phyloP scores from a whole-genome alignment of 2,329 filamentous ascomycete species.

The Cladosporium velox region DNA sequence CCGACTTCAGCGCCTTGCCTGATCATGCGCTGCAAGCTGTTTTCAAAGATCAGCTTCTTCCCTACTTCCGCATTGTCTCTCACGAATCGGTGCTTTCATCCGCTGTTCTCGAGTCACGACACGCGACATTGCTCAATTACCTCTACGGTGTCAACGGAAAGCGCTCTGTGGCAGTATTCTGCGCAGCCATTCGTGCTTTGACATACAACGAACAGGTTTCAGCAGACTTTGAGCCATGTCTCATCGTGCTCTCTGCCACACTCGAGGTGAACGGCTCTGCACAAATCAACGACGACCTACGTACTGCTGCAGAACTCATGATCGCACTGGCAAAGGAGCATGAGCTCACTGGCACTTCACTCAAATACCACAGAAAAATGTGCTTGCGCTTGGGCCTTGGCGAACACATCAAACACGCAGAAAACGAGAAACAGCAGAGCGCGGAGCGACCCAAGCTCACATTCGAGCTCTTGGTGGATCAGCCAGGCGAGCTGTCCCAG shows the following conservation, averaged over 20 bases:
- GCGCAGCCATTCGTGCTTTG: slow-evolving; percentile 27
- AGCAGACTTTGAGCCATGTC: slow-evolving; percentile 24
- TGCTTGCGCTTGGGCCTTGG: slow-evolving; percentile 7
- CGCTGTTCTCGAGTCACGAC: slow-evolving; percentile 43
- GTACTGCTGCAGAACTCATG: slow-evolving; percentile 21
- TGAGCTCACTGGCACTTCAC: not conserved
- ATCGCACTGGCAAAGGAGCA: not conserved
- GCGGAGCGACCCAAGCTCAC: not conserved
- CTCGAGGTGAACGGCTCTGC: slow-evolving; percentile 24
- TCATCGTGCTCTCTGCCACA: slow-evolving; percentile 19
- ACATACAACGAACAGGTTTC: slow-evolving; percentile 18
- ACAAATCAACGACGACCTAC: slow-evolving; percentile 24
- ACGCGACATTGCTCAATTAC: slow-evolving; percentile 49
- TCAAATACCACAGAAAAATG: slow-evolving; percentile 11
- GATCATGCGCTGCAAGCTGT: not conserved
- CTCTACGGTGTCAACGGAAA: slow-evolving; percentile 46
- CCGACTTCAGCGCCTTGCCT: not conserved
- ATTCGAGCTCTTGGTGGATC: slow-evolving; percentile 24
- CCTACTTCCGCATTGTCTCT: slow-evolving; percentile 46
- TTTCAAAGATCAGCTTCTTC: slow-evolving; percentile 38
- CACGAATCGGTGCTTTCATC: slow-evolving; percentile 46
- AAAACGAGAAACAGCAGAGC: not conserved
- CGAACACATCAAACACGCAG: not conserved
- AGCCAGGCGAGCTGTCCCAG: slow-evolving; percentile 38
- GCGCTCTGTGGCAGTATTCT: slow-evolving; percentile 41